A percentile compares a stretch with the other conserved stretches of the same genome.
phyloP scores from a whole-genome alignment of 768 basidiomycete genomes.

The Agaricus sinodeliciosus region DNA sequence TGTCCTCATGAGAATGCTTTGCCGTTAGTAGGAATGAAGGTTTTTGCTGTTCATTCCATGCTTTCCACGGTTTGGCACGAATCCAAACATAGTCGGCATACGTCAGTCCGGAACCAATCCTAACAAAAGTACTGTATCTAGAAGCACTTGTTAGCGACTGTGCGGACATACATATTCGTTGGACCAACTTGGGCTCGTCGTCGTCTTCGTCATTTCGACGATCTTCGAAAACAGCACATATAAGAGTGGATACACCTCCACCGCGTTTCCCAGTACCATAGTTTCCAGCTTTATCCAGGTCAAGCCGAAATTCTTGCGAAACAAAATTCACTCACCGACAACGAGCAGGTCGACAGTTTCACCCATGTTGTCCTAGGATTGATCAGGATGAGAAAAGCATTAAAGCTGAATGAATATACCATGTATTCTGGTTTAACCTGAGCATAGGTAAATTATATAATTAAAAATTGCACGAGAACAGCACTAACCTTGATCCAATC shows the following conservation, averaged over 20 bases:
- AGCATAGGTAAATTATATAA: not conserved
- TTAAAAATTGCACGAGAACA: not conserved
- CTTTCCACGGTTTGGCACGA: slow-evolving; percentile 74
- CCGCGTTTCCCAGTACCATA: slow-evolving; percentile 84
- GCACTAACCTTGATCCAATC: slow-evolving; percentile 83
- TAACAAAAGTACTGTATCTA: slow-evolving; percentile 84
- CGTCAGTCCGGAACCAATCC: slow-evolving; percentile 85
- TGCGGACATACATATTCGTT: not conserved
- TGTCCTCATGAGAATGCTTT: slow-evolving; percentile 62
- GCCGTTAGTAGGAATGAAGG: slow-evolving; percentile 65
- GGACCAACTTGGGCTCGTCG: slow-evolving; percentile 53
- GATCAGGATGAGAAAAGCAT: not conserved
- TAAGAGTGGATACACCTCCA: slow-evolving; percentile 83
- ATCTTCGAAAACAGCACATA: slow-evolving; percentile 87
- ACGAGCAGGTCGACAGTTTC: slow-evolving; percentile 92
- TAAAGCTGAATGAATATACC: slow-evolving; percentile 32
- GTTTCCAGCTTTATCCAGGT: slow-evolving; percentile 58
- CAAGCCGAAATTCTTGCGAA: not conserved
- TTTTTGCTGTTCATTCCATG: slow-evolving; percentile 65
- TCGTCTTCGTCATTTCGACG: slow-evolving; percentile 46
- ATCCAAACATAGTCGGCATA: slow-evolving; percentile 87
- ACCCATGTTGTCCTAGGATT: slow-evolving; percentile 74
- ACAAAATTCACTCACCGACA: slow-evolving; percentile 47
- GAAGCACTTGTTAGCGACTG: not conserved
- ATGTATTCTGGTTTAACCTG: slow-evolving; percentile 86